Percentiles rank a stretch among this genome's conserved stretches.
phyloP scores from a whole-genome alignment of 2,329 filamentous ascomycete genomes.

The Trichoderma arundinaceum region DNA sequence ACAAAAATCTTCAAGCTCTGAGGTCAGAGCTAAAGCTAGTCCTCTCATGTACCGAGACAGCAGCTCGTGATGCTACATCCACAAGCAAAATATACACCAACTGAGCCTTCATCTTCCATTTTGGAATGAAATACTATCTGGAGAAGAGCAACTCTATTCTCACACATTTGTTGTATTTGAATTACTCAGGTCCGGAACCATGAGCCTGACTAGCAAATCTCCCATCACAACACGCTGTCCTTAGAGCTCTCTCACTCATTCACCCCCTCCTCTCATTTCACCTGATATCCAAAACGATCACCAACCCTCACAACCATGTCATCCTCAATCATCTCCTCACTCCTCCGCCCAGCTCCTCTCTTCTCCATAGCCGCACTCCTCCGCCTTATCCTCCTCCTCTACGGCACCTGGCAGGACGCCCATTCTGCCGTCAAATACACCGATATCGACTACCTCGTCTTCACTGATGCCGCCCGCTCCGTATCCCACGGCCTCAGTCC shows the following conservation, averaged over 20 bases:
- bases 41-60: neutral
- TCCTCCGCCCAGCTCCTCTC: constrained; percentile 52
- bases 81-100: too few relatives aligned
- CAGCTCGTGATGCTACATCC: too few relatives aligned
- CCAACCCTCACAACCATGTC: constrained; percentile 32
- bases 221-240: constrained; percentile 27
- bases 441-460: constrained; percentile 98
- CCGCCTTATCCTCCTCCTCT: constrained; percentile 76
- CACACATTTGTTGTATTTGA: neutral
- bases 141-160: neutral
- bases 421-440: constrained; percentile 95
- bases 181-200: neutral
- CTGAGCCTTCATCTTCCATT: neutral
- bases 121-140: neutral
- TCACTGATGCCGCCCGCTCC: constrained; percentile 91
- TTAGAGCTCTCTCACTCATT: constrained; percentile 6
- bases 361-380: constrained; percentile 66
- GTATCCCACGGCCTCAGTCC: constrained; percentile 71
- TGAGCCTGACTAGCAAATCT: neutral
- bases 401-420: constrained; percentile 91
- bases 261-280: neutral
- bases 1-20: constrained; percentile 7
- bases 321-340: constrained; percentile 33
- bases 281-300: neutral
- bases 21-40: constrained; percentile 18